These are phyloP conservation scores for Eleusine indica DNA, from an alignment of 176 grass and related monocot species.

Conservation along the genomic window DNA sequence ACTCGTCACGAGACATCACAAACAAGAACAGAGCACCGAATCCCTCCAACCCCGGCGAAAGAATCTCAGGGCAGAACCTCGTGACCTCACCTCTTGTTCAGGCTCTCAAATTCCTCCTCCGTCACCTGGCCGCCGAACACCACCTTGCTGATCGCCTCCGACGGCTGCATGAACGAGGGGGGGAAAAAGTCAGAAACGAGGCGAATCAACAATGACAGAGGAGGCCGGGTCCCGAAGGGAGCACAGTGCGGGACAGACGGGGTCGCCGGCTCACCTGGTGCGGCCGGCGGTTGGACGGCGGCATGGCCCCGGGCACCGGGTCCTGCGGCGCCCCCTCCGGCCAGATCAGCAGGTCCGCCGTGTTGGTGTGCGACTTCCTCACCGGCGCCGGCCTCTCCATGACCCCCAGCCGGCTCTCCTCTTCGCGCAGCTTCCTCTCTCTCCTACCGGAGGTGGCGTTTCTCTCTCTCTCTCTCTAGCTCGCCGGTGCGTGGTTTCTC, in stretches of 20 bases:
- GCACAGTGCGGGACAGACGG: neutral
- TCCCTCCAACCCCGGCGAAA: neutral
- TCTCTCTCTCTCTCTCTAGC: no score
- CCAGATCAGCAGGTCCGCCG: slow-evolving; percentile 95
- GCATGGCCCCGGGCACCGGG: slow-evolving; percentile 33
- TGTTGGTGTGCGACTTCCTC: slow-evolving; percentile 88
- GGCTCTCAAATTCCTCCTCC: slow-evolving; percentile 89
- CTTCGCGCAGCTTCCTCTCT: neutral
- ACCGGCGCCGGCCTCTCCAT: slow-evolving; percentile 94
- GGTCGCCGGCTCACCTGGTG: slow-evolving; percentile 53
- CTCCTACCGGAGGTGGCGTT: neutral
- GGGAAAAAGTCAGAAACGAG: neutral
- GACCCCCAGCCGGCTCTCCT: neutral
- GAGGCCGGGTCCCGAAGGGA: neutral
- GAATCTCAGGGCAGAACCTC: neutral
- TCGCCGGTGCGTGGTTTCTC: slow-evolving; percentile 4
- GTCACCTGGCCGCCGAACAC: slow-evolving; percentile 94
- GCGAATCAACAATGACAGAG: neutral
- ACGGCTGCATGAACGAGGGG: slow-evolving; percentile 52
- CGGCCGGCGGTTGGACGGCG: slow-evolving; percentile 52
- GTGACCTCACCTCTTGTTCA: slow-evolving; percentile 84
- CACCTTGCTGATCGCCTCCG: slow-evolving; percentile 85
- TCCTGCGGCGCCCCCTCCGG: slow-evolving; percentile 59
- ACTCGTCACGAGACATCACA: neutral
- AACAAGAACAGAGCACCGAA: slow-evolving; percentile 31